Percentiles rank a stretch among this genome's conserved stretches.
phyloP scores from a whole-genome alignment of 2,329 filamentous ascomycete genomes.

The Xylaria hypoxylon region DNA sequence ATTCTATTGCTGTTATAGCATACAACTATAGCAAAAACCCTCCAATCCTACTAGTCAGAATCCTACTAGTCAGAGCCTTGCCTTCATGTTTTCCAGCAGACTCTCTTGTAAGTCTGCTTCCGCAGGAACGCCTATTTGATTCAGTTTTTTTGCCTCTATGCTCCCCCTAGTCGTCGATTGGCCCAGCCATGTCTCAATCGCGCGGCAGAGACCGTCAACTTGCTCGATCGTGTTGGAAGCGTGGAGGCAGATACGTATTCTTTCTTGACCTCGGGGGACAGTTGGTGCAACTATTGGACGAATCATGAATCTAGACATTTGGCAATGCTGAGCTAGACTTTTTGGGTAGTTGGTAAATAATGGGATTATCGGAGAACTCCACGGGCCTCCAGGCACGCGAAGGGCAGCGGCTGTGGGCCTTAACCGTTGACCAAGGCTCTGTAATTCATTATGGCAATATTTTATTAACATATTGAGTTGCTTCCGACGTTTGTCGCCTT shows the following conservation, averaged over 20 bases:
- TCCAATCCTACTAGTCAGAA: conserved; percentile 1
- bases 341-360: conserved; percentile 64
- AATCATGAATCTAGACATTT: conserved; percentile 64
- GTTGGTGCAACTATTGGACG: conserved; percentile 70
- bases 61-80: conserved; percentile 18
- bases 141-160: neutral
- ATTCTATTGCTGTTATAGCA: neutral
- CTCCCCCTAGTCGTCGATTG: neutral
- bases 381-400: conserved; percentile 49
- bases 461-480: conserved; percentile 59
- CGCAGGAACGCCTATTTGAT: neutral
- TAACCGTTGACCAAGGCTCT: conserved; percentile 46
- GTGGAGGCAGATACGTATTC: conserved; percentile 70
- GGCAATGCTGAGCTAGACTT: conserved; percentile 65
- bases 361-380: conserved; percentile 68
- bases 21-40: neutral
- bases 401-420: conserved; percentile 36
- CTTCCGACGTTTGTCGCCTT: conserved; percentile 50
- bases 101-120: neutral
- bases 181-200: conserved; percentile 43
- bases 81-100: neutral
- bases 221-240: conserved; percentile 66
- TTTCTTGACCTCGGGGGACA: conserved; percentile 66
- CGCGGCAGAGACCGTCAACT: conserved; percentile 60
- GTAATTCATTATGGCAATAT: conserved; percentile 57